Evolutionary conservation across 768 basidiomycete genomes (phyloP).

Genomic region (Boletus rubropictus): DNA sequence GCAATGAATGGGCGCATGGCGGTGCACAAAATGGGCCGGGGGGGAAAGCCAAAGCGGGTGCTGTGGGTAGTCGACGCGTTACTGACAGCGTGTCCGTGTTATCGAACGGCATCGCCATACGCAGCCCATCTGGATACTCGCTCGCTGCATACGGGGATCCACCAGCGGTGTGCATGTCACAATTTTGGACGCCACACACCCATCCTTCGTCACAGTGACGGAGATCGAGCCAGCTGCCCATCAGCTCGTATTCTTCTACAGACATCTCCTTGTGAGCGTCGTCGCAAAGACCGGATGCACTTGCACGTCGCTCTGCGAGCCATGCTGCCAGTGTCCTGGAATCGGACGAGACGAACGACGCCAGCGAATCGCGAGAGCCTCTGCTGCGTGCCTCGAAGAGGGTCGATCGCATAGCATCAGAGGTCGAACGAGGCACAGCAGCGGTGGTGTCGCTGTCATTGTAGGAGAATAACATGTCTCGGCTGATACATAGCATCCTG

Average conservation of each 20-base stretch:
- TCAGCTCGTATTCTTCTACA: constrained; percentile 44
- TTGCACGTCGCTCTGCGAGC: constrained; percentile 37
- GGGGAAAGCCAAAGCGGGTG: constrained; percentile 9
- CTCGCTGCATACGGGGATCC: constrained; percentile 30
- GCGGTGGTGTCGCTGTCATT: constrained; percentile 2
- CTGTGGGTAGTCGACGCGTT: not conserved
- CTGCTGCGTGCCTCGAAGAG: constrained; percentile 10
- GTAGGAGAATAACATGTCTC: constrained; percentile 8
- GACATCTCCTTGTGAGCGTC: constrained; percentile 32
- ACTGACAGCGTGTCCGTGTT: constrained; percentile 13
- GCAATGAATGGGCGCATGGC: constrained; percentile 22
- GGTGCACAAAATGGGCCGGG: constrained; percentile 15
- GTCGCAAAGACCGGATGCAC: constrained; percentile 25
- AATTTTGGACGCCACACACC: constrained; percentile 28
- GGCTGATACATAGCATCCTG: constrained; percentile 6
- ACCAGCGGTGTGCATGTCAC: constrained; percentile 28
- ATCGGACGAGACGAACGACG: constrained; percentile 30
- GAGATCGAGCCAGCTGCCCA: constrained; percentile 43
- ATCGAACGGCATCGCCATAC: constrained; percentile 25
- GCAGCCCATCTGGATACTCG: constrained; percentile 15
- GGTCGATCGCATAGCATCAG: constrained; percentile 4
- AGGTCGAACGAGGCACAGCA: not conserved
- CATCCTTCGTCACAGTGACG: constrained; percentile 18
- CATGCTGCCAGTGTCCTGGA: constrained; percentile 31
- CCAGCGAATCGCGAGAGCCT: constrained; percentile 19